Evolutionary conservation across 2,329 filamentous ascomycete genomes (phyloP), one percentile per base, ranked within the genome.

Genomic region (Arthrobotrys megalospora): DNA sequence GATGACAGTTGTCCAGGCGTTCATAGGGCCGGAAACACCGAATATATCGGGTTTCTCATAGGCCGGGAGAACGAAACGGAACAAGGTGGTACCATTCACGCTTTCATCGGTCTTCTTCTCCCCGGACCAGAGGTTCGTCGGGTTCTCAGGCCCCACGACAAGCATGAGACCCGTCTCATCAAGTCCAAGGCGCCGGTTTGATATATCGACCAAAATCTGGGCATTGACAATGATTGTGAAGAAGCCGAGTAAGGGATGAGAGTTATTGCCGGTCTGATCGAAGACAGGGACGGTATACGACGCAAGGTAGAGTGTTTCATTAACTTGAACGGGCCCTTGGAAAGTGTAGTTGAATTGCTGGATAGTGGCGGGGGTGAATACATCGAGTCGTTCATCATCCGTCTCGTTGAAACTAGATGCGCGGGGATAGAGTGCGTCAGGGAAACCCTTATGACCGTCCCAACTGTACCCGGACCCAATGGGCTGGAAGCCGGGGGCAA

Each of bases 241-340:
- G 86, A 93, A 97, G 1, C 93, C 94, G 4, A 97, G 86, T 0
- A 95, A 87, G 12, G 75, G 60, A 1, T 38, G 75, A 11, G 32
- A 24, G 14, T 24, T 60, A n/a, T 55, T 63, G 80, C 1, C 86
- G 85, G 1, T 85, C 80, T 3, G 83, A 84, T 91, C 90, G 76
- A 92, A 88, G 66, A 97, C 89, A 0, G 94, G 93, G 14, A 95
- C 85, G 0, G 94, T 97, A 75, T 97, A 86, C 1, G 94, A 97
- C 11, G 97, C 83, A 10, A 97, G 85, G 21, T 92, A 92, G 80
- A 91, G 92, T 0, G 90, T 89, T 52, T 88, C 85, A 83, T 96
- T 96, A 80, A 96, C 84, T 24, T 89, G 86, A 72, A 93, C 86
- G 0, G 94, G 94, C 0, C 94, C 94, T 0, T 96, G 87, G 0